Evolutionary conservation across 495 filamentous ascomycete species (phyloP).

Genomic region (Lepidopterella palustris): DNA sequence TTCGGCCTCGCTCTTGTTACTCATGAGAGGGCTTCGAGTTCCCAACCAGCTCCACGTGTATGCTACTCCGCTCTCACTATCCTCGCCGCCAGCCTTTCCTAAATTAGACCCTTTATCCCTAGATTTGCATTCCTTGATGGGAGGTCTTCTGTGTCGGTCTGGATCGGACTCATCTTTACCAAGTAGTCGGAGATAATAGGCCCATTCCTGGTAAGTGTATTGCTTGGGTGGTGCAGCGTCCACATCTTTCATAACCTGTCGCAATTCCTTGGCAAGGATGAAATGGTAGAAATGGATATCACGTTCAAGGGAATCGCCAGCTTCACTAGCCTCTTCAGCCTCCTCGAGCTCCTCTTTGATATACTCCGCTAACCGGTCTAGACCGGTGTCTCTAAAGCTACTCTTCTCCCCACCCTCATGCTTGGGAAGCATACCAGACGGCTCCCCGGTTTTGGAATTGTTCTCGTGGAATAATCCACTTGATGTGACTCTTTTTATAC

Average conservation of each 20-base stretch:
- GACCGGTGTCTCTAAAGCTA: slow-evolving; percentile 10
- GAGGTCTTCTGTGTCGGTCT: slow-evolving; percentile 25
- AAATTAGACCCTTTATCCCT: slow-evolving; percentile 7
- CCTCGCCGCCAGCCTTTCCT: slow-evolving; percentile 30
- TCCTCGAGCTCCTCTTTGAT: slow-evolving; percentile 38
- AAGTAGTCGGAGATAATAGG: slow-evolving; percentile 67
- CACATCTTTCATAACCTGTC: slow-evolving; percentile 59
- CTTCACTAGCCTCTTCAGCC: slow-evolving; percentile 37
- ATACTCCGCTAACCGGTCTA: slow-evolving; percentile 32
- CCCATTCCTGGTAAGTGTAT: slow-evolving; percentile 79
- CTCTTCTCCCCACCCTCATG: slow-evolving; percentile 21
- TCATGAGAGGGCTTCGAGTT: slow-evolving; percentile 64
- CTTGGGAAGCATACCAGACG: background rate
- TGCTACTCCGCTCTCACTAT: slow-evolving; percentile 28
- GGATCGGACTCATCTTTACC: slow-evolving; percentile 57
- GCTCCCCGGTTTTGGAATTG: background rate
- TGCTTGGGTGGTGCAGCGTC: slow-evolving; percentile 52
- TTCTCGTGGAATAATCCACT: slow-evolving; percentile 10
- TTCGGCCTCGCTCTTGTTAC: slow-evolving; percentile 63
- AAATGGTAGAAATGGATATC: slow-evolving; percentile 58
- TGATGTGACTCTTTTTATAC: slow-evolving; percentile 21
- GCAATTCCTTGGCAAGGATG: slow-evolving; percentile 60
- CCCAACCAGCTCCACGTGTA: slow-evolving; percentile 72
- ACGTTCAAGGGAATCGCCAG: slow-evolving; percentile 42
- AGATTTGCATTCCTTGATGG: slow-evolving; percentile 10